Evolutionary conservation across 768 basidiomycete genomes (phyloP), one percentile per base, ranked within the genome.

Genomic region (Candolleomyces aberdarensis): DNA sequence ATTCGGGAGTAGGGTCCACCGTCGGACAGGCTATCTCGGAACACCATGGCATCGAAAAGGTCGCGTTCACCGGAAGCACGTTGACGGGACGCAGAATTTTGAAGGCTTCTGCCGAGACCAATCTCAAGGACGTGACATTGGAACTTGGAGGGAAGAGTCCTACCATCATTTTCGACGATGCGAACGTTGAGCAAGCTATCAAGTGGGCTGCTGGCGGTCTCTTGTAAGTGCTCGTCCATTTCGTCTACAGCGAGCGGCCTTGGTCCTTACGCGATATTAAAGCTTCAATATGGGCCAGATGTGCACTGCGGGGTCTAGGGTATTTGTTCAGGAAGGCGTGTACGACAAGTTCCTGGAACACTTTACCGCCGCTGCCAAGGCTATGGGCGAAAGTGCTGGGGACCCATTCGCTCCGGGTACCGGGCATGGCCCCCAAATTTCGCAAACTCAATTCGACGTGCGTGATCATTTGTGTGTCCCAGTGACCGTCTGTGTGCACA

Each of bases 21-120:
- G 88, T 84, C 20, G 91, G 92, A 0, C 71, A 83, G 22, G 89
- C 91, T 17, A 86, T 93, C 63, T 71, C 82, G 4, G 77, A 80
- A 50, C 89, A 92, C 74, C 79, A 78, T 65, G 72, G 73, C 8
- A 87, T 92, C 63, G 79, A 84, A 56, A 92, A 91, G 72, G 75
- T 91, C 26, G 86, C 90, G 0, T 92, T 93, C 75, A 93, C 92
- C 5, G 91, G 91, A 9, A 87, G 85, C 58, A 91, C 89, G 6
- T 74, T 85, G 47, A 82, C 84, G 44, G 92, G 92, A 3, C 83
- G 89, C 49, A 84, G 81, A 64, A 80, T 93, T 70, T 73, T 89
- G 77, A 82, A 88, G 65, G 87, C 89, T 5, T 83, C 92, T 1
- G 80, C 88, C 0, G 79, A 85, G 68, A 83, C 82, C 31, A 94